Evolutionary conservation across 2,329 filamentous ascomycete genomes (phyloP), one percentile per base, ranked within the genome.

Genomic region (Tolypocladium album): DNA sequence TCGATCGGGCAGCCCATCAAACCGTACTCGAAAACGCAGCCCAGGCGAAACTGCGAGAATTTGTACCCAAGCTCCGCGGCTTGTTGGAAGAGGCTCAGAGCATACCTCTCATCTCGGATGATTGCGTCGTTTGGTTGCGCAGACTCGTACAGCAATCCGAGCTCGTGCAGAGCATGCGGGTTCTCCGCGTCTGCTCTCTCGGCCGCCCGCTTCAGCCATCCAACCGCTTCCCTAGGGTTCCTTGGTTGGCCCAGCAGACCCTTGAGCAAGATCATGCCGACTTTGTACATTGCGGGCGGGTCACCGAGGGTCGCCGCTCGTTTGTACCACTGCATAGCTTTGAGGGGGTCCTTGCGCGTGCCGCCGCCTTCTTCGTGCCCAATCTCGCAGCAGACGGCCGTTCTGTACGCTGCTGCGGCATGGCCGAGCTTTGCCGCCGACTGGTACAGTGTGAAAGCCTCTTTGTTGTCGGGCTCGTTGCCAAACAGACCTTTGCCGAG

Each of bases 241-340:
- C 81, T 85, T 31, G 81, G 83, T 71, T 97, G 92, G 4, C 92
- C 92, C n/a, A 99, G 82, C 36, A 97, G 80, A 13, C 93, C 94
- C 74, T 97, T 97, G 59, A 97, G 83, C 63, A 90, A 78, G 65
- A 99, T 96, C 88, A 97, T 96, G 61, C 94, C 94, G 75, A 97
- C 86, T 75, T 99, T 99, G 78, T 97, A 99, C 91, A 97, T 96
- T 38, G 92, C 94, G 0, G 93, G 89, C 1, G 89, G 88, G 69
- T 99, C 93, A 3, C 94, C 93, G 3, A 97, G 80, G 15, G 88
- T 88, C 13, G 94, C 93, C 8, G 94, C 92, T 52, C 92, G 89
- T 72, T 93, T 92, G 74, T 99, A 99, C 94, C 94, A 99, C 72
- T 97, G 93, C 24, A 97, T 92, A 1, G 94, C 93, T 75, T 97